Evolutionary conservation across 495 filamentous ascomycete species (phyloP).

Genomic region (Niebla homalea): DNA sequence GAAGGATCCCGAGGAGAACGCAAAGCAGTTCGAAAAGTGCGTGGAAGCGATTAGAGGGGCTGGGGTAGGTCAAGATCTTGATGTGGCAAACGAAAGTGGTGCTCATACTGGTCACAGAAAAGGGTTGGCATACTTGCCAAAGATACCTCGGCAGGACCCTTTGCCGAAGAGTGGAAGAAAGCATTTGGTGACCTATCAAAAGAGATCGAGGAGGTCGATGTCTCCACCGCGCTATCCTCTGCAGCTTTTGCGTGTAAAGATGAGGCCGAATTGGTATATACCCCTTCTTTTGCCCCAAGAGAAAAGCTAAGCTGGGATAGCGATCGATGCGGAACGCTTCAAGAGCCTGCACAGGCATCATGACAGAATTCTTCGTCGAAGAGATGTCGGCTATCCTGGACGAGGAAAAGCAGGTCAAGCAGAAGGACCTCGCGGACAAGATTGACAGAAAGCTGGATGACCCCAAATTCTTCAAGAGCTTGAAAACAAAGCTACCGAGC

Average conservation of each 20-base stretch:
- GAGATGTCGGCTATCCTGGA: slow-evolving; percentile 94
- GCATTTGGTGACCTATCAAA: slow-evolving; percentile 58
- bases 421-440: slow-evolving; percentile 67
- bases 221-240: slow-evolving; percentile 63
- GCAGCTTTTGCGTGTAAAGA: slow-evolving; percentile 91
- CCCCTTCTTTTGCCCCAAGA: background rate
- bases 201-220: slow-evolving; percentile 82
- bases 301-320: slow-evolving; percentile 21
- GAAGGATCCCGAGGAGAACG: slow-evolving; percentile 81
- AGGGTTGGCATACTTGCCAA: slow-evolving; percentile 80
- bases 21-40: slow-evolving; percentile 72
- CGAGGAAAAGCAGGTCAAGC: slow-evolving; percentile 89
- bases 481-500: slow-evolving; percentile 62
- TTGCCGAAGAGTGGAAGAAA: slow-evolving; percentile 92
- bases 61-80: slow-evolving; percentile 46
- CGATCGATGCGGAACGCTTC: slow-evolving; percentile 88
- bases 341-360: slow-evolving; percentile 77
- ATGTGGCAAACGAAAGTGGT: background rate
- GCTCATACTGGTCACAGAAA: slow-evolving; percentile 45
- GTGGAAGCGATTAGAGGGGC: slow-evolving; percentile 72
- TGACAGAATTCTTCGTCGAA: slow-evolving; percentile 90
- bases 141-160: slow-evolving; percentile 71
- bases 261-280: slow-evolving; percentile 68
- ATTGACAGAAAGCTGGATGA: slow-evolving; percentile 87
- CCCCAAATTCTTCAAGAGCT: slow-evolving; percentile 75